Evolutionary conservation across 2,329 filamentous ascomycete genomes (phyloP).

Genomic region (Thielaviopsis euricoi): DNA sequence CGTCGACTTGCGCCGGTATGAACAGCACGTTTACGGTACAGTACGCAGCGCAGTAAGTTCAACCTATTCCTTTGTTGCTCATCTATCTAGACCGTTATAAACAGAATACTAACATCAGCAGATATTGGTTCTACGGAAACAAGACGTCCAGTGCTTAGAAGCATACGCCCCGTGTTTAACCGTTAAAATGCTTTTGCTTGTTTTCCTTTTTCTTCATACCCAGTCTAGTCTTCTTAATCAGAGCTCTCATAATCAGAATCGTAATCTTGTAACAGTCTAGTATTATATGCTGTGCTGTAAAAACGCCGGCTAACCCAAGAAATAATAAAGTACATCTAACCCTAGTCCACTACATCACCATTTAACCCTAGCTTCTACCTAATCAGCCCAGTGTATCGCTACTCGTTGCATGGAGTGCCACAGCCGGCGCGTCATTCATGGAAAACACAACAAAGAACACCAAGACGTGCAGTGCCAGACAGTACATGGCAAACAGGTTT

Average conservation of each 20-base stretch:
- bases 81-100: slow-evolving; percentile 9
- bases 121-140: slow-evolving; percentile 23
- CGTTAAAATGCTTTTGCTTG: neutral
- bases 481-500: slow-evolving; percentile 88
- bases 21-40: slow-evolving; percentile 50
- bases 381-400: slow-evolving; percentile 20
- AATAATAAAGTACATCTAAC: slow-evolving; percentile 11
- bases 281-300: neutral
- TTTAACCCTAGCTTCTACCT: slow-evolving; percentile 25
- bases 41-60: slow-evolving; percentile 72
- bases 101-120: slow-evolving; percentile 10
- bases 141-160: neutral
- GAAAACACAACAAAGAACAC: slow-evolving; percentile 71
- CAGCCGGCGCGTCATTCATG: slow-evolving; percentile 18
- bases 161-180: too few species aligned
- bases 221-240: neutral
- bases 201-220: neutral
- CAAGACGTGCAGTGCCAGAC: slow-evolving; percentile 71
- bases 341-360: slow-evolving; percentile 12
- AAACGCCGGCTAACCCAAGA: slow-evolving; percentile 5
- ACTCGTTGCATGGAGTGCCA: slow-evolving; percentile 32
- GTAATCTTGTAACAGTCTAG: neutral
- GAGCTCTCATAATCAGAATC: neutral
- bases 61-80: too few species aligned
- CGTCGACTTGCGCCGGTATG: slow-evolving; percentile 54